These are phyloP conservation scores for Mrakia blollopis DNA, from an alignment of 768 basidiomycete species.

Conservation along the genomic window DNA sequence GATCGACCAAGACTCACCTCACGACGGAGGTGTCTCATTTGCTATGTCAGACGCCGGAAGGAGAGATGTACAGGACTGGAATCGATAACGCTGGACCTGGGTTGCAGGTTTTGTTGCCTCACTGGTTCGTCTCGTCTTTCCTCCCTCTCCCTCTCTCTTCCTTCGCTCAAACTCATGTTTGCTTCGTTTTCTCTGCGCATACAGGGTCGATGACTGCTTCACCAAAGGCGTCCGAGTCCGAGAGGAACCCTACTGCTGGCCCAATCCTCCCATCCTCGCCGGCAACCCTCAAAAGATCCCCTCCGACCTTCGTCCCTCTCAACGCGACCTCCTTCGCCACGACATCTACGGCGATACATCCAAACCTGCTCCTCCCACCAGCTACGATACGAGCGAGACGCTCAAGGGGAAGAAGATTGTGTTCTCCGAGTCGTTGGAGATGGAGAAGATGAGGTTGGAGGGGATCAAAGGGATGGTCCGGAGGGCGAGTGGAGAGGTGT, in stretches of 20 bases:
- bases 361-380: not conserved
- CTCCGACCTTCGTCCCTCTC: not conserved
- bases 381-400: not conserved
- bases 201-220: constrained; percentile 57
- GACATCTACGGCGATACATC: constrained; percentile 6
- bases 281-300: constrained; percentile 39
- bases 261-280: constrained; percentile 55
- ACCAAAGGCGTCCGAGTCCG: constrained; percentile 38
- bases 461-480: constrained; percentile 49
- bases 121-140: constrained; percentile 57
- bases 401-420: not conserved
- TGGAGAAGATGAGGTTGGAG: constrained; percentile 12
- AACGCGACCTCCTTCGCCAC: not conserved
- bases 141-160: not conserved
- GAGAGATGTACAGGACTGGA: constrained; percentile 54
- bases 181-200: not conserved
- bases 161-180: not conserved
- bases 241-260: constrained; percentile 48
- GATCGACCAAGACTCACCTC: constrained; percentile 69
- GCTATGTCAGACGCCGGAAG: constrained; percentile 53
- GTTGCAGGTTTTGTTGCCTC: constrained; percentile 71
- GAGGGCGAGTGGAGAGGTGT: constrained; percentile 57
- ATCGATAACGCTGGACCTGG: constrained; percentile 46
- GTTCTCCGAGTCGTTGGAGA: constrained; percentile 1
- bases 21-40: constrained; percentile 85